Evolutionary conservation across 805 yeast genomes (phyloP), one percentile per base, ranked within the genome.

Genomic region (Tetrapisispora phaffii): DNA sequence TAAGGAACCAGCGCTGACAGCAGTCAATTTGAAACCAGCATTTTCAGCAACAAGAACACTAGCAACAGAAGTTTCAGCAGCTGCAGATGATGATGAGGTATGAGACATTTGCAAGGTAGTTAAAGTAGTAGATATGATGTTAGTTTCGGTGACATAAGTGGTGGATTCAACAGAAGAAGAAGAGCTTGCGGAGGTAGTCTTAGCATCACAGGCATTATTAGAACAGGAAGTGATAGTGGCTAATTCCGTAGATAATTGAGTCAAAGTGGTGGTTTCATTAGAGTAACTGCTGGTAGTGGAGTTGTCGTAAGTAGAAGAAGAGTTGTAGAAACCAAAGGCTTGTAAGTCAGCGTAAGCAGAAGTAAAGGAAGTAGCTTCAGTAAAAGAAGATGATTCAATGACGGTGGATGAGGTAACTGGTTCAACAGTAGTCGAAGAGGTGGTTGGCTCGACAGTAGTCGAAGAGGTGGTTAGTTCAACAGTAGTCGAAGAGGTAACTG

Each of bases 181-280:
- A n/a, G 39, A 9, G 17, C 12, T 21, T 13, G 29, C 29, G 22
- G 39, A 10, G 16, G 28, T 21, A 13, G 39, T 13, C 23, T 34
- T 34, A 13, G 13, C 19, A 16, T 8, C 21, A 16, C 15, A 8
- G 24, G 17, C 10, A n/a, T 16, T 16, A 7, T 20, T 23, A 34
- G 38, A 34, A 19, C 38, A 34, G 21, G 38, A 34, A 10, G 41
- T 26, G 33, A 24, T 29, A 39, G 42, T 31, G 20, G 26, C 36
- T 21, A 62, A 19, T 10, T 61, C 42, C 20, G 67, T 44, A 19
- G 44, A 26, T 15, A 17, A 53, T 13, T 33, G 29, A 10, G 16
- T 22, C 10, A 23, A 19, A 22, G 33, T 16, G 22, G 34, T 28
- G 13, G 44, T 22, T 1, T 22, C 7, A 31, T 29, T n/a, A 40